Conservation (phyloP, 2,329 filamentous ascomycete genomes). For the Zopfia rhizophila region DNA sequence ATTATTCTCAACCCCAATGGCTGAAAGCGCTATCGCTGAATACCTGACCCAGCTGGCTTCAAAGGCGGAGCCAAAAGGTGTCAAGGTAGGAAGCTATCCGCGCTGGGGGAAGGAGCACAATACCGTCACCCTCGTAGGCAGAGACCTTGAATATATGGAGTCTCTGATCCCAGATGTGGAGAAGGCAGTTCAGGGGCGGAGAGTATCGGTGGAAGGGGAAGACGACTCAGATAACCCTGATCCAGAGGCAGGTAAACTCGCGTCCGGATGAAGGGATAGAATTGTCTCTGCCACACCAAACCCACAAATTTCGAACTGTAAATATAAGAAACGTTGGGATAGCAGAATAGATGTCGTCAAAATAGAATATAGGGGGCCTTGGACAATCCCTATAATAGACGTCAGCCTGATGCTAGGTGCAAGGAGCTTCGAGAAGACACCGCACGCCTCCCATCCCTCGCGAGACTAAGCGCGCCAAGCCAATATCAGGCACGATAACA, state of each 20-base stretch:
- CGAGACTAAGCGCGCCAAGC: conserved; percentile 17
- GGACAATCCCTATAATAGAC: conserved; percentile 22
- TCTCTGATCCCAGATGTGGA: conserved; percentile 81
- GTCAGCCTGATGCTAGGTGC: conserved; percentile 20
- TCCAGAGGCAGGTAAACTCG: conserved; percentile 44
- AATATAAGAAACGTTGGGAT: conserved; percentile 16
- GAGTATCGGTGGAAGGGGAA: conserved; percentile 75
- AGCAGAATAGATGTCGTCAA: conserved; percentile 27
- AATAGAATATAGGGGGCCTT: conserved; percentile 27
- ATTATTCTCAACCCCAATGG: conserved; percentile 85
- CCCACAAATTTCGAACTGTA: conserved; percentile 11
- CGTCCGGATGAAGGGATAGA: conserved; percentile 38
- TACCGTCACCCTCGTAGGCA: conserved; percentile 86
- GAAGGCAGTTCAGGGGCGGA: conserved; percentile 76
- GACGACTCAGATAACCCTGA: conserved; percentile 55
- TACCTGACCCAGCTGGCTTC: conserved; percentile 84
- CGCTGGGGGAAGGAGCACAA: conserved; percentile 89
- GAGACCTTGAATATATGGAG: conserved; percentile 80
- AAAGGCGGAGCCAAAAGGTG: conserved; percentile 76
- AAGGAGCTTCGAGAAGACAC: conserved; percentile 41
- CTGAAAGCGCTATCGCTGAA: conserved; percentile 84
- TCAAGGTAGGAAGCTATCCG: conserved; percentile 97
- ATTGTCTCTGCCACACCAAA: conserved; percentile 3
- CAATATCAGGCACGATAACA: conserved; percentile 23
- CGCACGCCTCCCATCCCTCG: conserved; percentile 30